phyloP scores from a whole-genome alignment of 2,329 filamentous ascomycete genomes.

The Chrysoporthe puriensis region DNA sequence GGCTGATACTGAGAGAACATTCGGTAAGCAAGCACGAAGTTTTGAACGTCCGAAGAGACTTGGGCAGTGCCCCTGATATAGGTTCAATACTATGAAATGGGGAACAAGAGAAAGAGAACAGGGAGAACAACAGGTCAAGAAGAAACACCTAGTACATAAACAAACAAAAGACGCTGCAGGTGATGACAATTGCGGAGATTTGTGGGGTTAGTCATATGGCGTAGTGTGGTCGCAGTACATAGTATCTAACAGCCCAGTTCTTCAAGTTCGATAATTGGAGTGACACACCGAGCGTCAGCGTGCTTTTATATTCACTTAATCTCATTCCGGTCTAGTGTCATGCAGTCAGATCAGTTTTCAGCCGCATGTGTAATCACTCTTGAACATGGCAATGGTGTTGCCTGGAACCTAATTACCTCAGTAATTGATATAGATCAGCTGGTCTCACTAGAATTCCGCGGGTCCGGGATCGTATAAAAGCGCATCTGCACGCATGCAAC shows the following conservation, averaged over 20 bases:
- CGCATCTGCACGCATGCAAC: not conserved
- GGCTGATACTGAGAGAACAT: too few relatives aligned
- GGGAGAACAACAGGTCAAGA: too few relatives aligned
- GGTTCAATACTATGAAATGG: too few relatives aligned
- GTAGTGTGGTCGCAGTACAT: not conserved
- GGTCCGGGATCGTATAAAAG: too few relatives aligned
- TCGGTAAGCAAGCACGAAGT: too few relatives aligned
- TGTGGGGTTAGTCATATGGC: not conserved
- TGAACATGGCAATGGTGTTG: not conserved
- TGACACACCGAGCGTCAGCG: not conserved
- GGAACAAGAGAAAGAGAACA: too few relatives aligned
- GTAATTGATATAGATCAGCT: not conserved
- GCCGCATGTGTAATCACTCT: not conserved
- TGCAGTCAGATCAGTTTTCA: not conserved
- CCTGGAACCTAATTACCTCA: not conserved
- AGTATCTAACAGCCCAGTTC: not conserved
- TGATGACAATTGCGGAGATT: not conserved
- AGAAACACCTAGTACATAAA: too few relatives aligned
- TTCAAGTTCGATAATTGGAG: not conserved
- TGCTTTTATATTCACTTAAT: not conserved
- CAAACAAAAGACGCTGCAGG: not conserved
- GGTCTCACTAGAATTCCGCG: not conserved
- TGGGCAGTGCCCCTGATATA: too few relatives aligned
- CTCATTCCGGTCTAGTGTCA: not conserved
- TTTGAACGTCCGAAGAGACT: too few relatives aligned